Evolutionary conservation across 345 rosid genomes (phyloP), one percentile per base, ranked within the genome.

Genomic region (Syzygium aromaticum): DNA sequence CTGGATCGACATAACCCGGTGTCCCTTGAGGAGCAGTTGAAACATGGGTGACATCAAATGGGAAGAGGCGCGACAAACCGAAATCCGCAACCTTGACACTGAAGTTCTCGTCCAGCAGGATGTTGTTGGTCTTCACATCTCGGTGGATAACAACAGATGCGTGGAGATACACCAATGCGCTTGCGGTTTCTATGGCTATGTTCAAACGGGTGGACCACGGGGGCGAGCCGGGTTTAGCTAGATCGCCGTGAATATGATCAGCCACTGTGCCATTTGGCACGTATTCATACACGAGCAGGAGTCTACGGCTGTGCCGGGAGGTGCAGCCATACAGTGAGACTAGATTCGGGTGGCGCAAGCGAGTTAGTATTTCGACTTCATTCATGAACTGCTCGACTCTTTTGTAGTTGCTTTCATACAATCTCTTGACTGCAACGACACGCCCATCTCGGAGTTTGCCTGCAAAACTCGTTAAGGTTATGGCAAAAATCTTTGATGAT

Each of bases 21-120:
- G 99, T 97, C 27, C 99, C 99, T 86, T 97, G 98, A 22, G 99
- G 99, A 64, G 96, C 94, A 7, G 99, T 97, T 0, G 98, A 97
- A 86, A 97, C 93, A 73, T 97, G 99, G 4, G 99, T 93, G 85
- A 53, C 94, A 85, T 93, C 84, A 0, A n/a, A 57, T 14, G 98
- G 99, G 67, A 96, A 97, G 59, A 96, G 93, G 22, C 98, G 94
- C 0, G 99, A 97, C 12, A 95, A 92, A 67, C 99, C 99, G 15
- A 96, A 97, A 93, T 97, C 99, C 0, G 98, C 98, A 82, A 97
- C 99, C 90, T 96, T 97, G 61, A 97, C 98, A n/a, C 77, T 63
- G 67, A 97, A 97, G 87, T 92, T 92, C 87, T 87, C 86, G 87
- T 93, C 98, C 2, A 97, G 95, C 84, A 97, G 99, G 86, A 97